Evolutionary conservation across 2,329 filamentous ascomycete species (phyloP), one percentile per base, ranked within the genome.

Genomic region (Arachnomyces sp.): DNA sequence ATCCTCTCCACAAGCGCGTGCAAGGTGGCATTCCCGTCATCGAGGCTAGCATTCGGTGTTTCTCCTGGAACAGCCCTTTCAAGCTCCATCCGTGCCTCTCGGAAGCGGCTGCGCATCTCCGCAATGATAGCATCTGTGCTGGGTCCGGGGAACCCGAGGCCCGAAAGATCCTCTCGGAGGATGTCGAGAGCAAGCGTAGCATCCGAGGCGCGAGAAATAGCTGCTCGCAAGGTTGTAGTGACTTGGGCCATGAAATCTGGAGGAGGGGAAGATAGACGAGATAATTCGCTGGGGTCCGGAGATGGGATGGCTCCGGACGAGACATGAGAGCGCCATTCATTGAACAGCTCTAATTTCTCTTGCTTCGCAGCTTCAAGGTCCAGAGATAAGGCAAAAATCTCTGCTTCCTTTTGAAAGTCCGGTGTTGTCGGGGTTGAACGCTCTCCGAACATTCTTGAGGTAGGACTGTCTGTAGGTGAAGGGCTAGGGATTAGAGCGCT

Each of bases 61-160:
- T 70, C 69, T 6, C 67, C 67, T 5, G 69, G 67, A 7, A 69
- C 44, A 2, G 60, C 48, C 34, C 59, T 56, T 42, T 72, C 68
- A 9, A 72, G 57, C 14, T 65, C 59, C 13, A 71, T 50, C 18
- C 67, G 63, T 25, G 68, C 66, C 25, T 59, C 47, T 7, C 64
- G 62, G 45, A 71, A 69, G 13, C 56, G 56, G 5, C 49, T 47
- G 15, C 59, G 57, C 43, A 71, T 62, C 31, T 61, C 53, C 4
- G 51, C 38, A 15, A 69, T 45, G 14, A 65, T 54, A 12, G 63
- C 60, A 7, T 50, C 42, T 2, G 52, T 44, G 34, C 48, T 56
- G 1, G 42, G 29, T 4, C 59, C 60, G 1, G 57, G 45, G 36
- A 70, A 71, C 2, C 67, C 67, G 16, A 69, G 50, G 14, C 42